Conservation (phyloP, 2,329 filamentous ascomycete species). For the Monosporascus cannonballus region DNA sequence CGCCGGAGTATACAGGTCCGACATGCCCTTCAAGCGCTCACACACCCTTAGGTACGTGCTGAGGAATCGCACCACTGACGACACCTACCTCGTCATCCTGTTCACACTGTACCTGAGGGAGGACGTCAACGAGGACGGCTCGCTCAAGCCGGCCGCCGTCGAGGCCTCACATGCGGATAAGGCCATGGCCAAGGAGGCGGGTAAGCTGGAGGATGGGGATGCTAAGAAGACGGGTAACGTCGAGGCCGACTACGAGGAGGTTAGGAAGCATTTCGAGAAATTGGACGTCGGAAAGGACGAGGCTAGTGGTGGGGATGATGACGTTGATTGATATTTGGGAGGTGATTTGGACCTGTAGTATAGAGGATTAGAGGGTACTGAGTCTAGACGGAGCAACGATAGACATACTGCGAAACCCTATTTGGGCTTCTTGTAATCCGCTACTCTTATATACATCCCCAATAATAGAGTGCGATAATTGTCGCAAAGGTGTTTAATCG, state of each 20-base stretch:
- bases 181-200: conserved; percentile 16
- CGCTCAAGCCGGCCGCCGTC: conserved; percentile 36
- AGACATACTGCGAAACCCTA: no score
- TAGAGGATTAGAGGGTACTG: no score
- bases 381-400: no score
- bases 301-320: conserved; percentile 3
- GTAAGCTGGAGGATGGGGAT: conserved; percentile 15
- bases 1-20: conserved; percentile 1
- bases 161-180: conserved; percentile 28
- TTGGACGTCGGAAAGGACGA: conserved; percentile 11
- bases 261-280: conserved; percentile 29
- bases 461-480: no score
- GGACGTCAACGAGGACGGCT: conserved; percentile 54
- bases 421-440: no score
- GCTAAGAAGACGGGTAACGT: conserved; percentile 12
- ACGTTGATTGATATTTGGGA: conserved; percentile 9
- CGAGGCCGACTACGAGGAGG: conserved; percentile 29
- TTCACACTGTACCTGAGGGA: conserved; percentile 72
- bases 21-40: conserved; percentile 51
- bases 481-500: no score
- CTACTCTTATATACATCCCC: no score
- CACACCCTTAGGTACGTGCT: conserved; percentile 88
- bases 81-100: conserved; percentile 73
- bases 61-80: conserved; percentile 68
- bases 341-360: no score